Evolutionary conservation across 2,329 filamentous ascomycete genomes (phyloP), one percentile per base, ranked within the genome.

Genomic region (Xylaria sp.): DNA sequence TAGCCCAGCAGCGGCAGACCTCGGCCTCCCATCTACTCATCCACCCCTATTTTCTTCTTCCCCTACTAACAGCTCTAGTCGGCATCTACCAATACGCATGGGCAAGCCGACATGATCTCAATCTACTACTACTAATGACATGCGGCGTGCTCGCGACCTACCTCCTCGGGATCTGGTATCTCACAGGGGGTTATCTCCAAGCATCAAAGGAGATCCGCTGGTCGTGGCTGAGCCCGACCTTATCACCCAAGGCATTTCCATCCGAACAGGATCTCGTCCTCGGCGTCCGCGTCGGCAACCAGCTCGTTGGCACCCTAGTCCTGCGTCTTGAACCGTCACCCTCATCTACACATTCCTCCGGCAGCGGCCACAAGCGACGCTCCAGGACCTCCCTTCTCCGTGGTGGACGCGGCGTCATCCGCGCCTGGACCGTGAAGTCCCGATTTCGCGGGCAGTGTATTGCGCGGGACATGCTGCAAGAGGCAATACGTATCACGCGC

Each of bases 361-460:
- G 18, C 56, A 39, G 54, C 46, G 55, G 61, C 39, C 42, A 39
- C 37, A 60, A 54, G 58, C 68, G 67, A 54, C 69, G 70, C 48
- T 65, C 62, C 2, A 65, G 69, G 39, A 56, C 54, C 71, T 76
- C 67, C 73, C 74, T 68, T 68, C 68, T 78, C 66, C 77, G 77
- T 65, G 84, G 86, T 42, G 88, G 87, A 55, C 83, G 82, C 63
- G 89, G 87, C 7, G 78, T 91, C 52, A 87, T 96, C 59, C 83
- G 89, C 34, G 91, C 89, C 1, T 96, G 92, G 91, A 93, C 91
- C 1, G 90, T 91, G 1, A 80, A 81, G 70, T 75, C 86, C 54
- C 79, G 80, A 66, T 91, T 91, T 72, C 82, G 92, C 30, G 79
- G 83, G 37, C 83, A 84, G 63, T 91, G 91, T 0, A 78, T 95